A percentile compares a stretch with the other conserved stretches of the same genome.
These are phyloP conservation scores for Dothideomycetes sp. DNA, from an alignment of 2,329 filamentous ascomycete genomes.

Conservation along the genomic window DNA sequence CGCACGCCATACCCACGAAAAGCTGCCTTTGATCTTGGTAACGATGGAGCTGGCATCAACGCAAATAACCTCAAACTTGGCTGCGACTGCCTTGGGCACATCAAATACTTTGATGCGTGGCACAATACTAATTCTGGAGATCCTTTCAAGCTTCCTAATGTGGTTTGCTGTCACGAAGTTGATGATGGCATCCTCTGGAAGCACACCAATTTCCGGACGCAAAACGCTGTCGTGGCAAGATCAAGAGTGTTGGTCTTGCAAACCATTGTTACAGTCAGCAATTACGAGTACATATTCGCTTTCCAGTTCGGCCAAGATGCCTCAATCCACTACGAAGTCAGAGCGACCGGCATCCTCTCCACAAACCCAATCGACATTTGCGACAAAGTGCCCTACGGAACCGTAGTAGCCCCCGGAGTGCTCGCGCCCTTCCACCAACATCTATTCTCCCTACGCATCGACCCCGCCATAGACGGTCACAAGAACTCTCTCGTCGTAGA, in stretches of 20 bases:
- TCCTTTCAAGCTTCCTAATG: constrained; percentile 75
- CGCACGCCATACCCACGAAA: constrained; percentile 72
- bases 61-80: constrained; percentile 47
- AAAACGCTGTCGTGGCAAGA: constrained; percentile 73
- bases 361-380: constrained; percentile 72
- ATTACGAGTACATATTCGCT: constrained; percentile 84
- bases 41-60: constrained; percentile 75
- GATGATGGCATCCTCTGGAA: constrained; percentile 88
- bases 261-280: constrained; percentile 88
- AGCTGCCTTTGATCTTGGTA: constrained; percentile 65
- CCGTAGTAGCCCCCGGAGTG: constrained; percentile 79
- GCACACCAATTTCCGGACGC: constrained; percentile 75
- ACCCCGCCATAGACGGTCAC: constrained; percentile 76
- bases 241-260: constrained; percentile 78
- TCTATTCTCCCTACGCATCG: constrained; percentile 79
- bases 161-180: constrained; percentile 90
- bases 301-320: constrained; percentile 92
- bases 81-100: constrained; percentile 79
- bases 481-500: constrained; percentile 58
- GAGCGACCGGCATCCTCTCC: constrained; percentile 85
- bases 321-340: constrained; percentile 79
- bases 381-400: constrained; percentile 79
- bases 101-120: constrained; percentile 81
- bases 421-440: constrained; percentile 96
- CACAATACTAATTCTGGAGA: constrained; percentile 61